Conservation (phyloP, 441 rosid species). For the Adansonia madagascariensis region DNA sequence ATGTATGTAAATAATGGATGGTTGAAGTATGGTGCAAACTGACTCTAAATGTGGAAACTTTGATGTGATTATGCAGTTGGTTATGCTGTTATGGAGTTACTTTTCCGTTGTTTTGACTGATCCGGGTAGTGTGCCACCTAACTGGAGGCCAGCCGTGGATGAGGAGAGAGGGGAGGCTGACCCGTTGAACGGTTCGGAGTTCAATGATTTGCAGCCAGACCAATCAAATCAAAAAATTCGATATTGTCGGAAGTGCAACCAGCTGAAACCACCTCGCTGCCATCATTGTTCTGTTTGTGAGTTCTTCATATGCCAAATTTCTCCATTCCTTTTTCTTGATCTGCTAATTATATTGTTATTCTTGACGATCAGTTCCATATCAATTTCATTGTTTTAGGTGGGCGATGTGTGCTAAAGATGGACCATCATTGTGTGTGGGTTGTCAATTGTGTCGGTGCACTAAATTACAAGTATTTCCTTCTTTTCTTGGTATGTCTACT, state of each 20-base stretch:
- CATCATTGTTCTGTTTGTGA: conserved; percentile 91
- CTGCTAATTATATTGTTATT: background rate
- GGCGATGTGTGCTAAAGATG: conserved; percentile 85
- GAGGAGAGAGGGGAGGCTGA: conserved; percentile 78
- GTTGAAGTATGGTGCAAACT: background rate
- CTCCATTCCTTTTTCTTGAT: background rate
- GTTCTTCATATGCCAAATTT: conserved; percentile 31
- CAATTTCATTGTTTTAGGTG: conserved; percentile 53
- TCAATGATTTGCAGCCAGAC: conserved; percentile 52
- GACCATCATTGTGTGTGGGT: conserved; percentile 96
- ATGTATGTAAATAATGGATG: background rate
- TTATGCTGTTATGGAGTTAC: conserved; percentile 86
- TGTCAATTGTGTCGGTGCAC: conserved; percentile 90
- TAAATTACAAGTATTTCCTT: conserved; percentile 82
- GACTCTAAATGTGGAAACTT: conserved; percentile 28
- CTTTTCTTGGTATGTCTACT: conserved; percentile 71
- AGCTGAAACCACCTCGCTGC: conserved; percentile 81
- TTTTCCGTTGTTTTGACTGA: conserved; percentile 81
- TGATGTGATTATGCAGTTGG: conserved; percentile 55
- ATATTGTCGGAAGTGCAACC: conserved; percentile 78
- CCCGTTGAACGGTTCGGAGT: conserved; percentile 60
- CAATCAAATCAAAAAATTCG: conserved; percentile 56
- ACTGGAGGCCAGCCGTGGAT: conserved; percentile 67
- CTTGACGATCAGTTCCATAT: conserved; percentile 3
- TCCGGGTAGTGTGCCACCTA: conserved; percentile 80